Evolutionary conservation across 108 stramenopile genomes (phyloP).

Genomic region (Skeletonema potamos): DNA sequence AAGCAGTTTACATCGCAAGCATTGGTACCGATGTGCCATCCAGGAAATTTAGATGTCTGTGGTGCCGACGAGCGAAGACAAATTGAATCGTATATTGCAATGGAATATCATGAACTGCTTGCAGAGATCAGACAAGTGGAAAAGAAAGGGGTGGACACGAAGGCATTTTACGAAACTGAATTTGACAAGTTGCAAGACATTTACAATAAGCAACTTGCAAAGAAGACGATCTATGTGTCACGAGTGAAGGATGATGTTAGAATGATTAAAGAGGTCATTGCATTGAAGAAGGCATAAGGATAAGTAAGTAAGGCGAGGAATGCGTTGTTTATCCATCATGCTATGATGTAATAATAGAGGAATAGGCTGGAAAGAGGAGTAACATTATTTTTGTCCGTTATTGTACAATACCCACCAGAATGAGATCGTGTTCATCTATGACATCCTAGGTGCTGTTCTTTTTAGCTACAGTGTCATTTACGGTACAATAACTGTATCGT

Average conservation of each 20-base stretch:
- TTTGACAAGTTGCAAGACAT: conserved; percentile 27
- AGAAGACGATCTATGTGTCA: conserved; percentile 14
- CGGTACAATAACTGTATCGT: too few relatives aligned
- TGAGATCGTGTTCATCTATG: too few relatives aligned
- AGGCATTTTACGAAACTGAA: conserved; percentile 2
- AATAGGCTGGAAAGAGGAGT: too few relatives aligned
- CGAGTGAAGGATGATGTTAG: conserved; percentile 18
- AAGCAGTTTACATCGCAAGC: conserved; percentile 43
- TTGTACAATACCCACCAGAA: too few relatives aligned
- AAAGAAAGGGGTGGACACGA: conserved; percentile 6
- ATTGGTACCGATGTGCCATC: conserved; percentile 50
- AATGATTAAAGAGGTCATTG: conserved; percentile 23
- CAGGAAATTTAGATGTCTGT: conserved; percentile 55
- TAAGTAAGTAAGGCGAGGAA: too few relatives aligned
- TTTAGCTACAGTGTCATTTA: too few relatives aligned
- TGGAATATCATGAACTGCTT: conserved; percentile 35
- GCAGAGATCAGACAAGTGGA: conserved; percentile 29
- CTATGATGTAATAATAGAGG: too few relatives aligned
- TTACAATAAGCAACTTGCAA: conserved; percentile 11
- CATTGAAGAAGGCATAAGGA: neutral
- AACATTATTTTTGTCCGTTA: too few relatives aligned
- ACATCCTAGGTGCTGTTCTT: too few relatives aligned
- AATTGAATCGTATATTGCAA: conserved; percentile 33
- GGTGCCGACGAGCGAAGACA: conserved; percentile 38
- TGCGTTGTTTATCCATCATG: too few relatives aligned